Evolutionary conservation across 164 flowering plant species (phyloP).

Genomic region (Akebia trifoliata): DNA sequence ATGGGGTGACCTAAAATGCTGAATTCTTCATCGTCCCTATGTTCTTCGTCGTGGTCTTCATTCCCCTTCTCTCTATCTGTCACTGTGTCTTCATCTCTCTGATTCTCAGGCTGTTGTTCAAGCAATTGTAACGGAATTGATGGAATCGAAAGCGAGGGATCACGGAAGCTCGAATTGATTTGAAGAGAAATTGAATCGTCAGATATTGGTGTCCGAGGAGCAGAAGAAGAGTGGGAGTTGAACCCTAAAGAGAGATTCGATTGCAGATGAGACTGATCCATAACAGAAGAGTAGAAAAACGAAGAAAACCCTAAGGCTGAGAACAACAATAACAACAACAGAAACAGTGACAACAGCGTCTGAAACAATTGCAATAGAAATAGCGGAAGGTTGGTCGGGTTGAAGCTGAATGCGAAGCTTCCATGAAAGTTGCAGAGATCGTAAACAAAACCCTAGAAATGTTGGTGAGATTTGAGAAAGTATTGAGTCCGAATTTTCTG

Average conservation of each 20-base stretch:
- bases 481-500: too few species aligned
- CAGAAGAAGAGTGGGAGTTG: slow-evolving; percentile 21
- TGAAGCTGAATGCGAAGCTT: slow-evolving; percentile 12
- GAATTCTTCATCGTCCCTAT: slow-evolving; percentile 46
- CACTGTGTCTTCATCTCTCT: slow-evolving; percentile 14
- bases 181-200: slow-evolving; percentile 42
- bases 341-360: slow-evolving; percentile 32
- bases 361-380: slow-evolving; percentile 24
- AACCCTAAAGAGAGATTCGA: slow-evolving; percentile 47
- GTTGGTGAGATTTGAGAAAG: too few species aligned
- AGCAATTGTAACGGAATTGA: slow-evolving; percentile 43
- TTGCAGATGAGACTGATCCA: slow-evolving; percentile 44
- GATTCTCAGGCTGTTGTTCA: slow-evolving; percentile 28
- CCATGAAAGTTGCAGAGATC: slow-evolving; percentile 24
- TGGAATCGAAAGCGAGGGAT: slow-evolving; percentile 17
- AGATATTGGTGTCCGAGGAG: slow-evolving; percentile 14
- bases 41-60: slow-evolving; percentile 19
- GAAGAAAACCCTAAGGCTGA: background rate
- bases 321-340: slow-evolving; percentile 39
- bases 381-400: slow-evolving; percentile 20
- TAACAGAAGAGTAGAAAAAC: slow-evolving; percentile 6
- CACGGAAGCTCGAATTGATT: slow-evolving; percentile 30
- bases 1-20: slow-evolving; percentile 56
- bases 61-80: slow-evolving; percentile 3
- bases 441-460: slow-evolving; percentile 6